These are phyloP conservation scores for Aspergillus unguis DNA, from an alignment of 2,329 filamentous ascomycete genomes.

Conservation along the genomic window DNA sequence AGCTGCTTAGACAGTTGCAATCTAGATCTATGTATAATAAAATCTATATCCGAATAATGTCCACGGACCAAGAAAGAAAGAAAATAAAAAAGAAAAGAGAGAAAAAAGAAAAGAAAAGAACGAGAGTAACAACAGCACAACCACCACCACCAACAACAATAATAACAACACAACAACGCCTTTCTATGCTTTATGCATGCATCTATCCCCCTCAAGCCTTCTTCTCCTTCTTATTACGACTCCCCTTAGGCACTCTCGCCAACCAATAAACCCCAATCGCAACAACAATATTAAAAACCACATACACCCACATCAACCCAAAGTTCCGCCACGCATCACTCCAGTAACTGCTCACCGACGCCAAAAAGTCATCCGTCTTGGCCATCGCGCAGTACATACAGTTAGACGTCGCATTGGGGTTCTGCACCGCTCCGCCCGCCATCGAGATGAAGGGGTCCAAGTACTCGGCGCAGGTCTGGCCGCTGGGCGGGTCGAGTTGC, in stretches of 20 bases:
- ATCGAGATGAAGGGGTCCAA: constrained; percentile 49
- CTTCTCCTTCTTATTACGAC: neutral
- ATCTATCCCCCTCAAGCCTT: neutral
- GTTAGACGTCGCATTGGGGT: constrained; percentile 44
- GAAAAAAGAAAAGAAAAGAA: no score
- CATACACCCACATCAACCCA: constrained; percentile 59
- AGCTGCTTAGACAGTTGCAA: no score
- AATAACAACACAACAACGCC: no score
- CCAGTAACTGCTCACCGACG: constrained; percentile 50
- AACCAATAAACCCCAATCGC: constrained; percentile 48
- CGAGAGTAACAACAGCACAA: no score
- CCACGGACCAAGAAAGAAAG: no score
- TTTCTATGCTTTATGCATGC: no score
- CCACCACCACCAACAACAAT: no score
- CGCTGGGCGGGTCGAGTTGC: constrained; percentile 57
- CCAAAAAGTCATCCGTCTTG: constrained; percentile 39
- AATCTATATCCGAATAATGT: no score
- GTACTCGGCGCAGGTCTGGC: constrained; percentile 60
- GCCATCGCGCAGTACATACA: constrained; percentile 51
- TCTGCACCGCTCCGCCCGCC: constrained; percentile 54
- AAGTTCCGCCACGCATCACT: constrained; percentile 65
- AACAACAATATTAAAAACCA: constrained; percentile 54
- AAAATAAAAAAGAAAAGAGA: no score
- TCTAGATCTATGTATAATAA: no score
- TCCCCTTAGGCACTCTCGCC: constrained; percentile 25